A percentile compares a stretch with the other conserved stretches of the same genome.
These are phyloP conservation scores for Astrothelium subdiscretum DNA, from an alignment of 495 filamentous ascomycete species.

Conservation along the genomic window DNA sequence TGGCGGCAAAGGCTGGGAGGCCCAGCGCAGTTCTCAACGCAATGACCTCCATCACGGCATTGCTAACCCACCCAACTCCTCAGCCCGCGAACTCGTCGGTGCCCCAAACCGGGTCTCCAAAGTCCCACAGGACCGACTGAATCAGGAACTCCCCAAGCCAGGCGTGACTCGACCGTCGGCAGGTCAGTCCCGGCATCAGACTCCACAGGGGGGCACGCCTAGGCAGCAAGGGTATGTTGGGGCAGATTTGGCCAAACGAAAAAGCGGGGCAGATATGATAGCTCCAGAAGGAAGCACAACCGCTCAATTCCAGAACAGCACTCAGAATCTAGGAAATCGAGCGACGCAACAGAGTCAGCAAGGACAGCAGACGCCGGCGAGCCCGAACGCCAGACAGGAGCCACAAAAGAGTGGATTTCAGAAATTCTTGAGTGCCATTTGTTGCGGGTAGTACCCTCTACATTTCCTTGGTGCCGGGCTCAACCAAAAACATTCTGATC, in stretches of 20 bases:
- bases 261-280: conserved; percentile 59
- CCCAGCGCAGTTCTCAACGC: conserved; percentile 9
- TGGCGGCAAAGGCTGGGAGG: conserved; percentile 88
- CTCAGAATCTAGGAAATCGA: conserved; percentile 60
- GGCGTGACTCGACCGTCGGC: conserved; percentile 52
- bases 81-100: conserved; percentile 65
- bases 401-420: neutral
- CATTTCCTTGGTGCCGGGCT: conserved; percentile 9
- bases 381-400: conserved; percentile 36
- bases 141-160: conserved; percentile 51
- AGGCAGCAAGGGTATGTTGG: neutral
- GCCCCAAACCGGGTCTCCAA: conserved; percentile 48
- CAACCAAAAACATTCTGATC: conserved; percentile 23
- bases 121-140: conserved; percentile 76
- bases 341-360: conserved; percentile 50
- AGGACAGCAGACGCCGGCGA: conserved; percentile 21
- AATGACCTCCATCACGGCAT: conserved; percentile 60
- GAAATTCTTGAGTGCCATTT: neutral
- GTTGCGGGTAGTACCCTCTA: neutral
- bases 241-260: conserved; percentile 43
- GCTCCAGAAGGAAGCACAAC: conserved; percentile 63
- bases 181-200: conserved; percentile 53
- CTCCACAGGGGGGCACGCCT: conserved; percentile 12
- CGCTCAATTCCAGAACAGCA: conserved; percentile 84
- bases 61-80: conserved; percentile 55